Evolutionary conservation across 2,329 filamentous ascomycete genomes (phyloP).

Genomic region (Cercospora sojina): DNA sequence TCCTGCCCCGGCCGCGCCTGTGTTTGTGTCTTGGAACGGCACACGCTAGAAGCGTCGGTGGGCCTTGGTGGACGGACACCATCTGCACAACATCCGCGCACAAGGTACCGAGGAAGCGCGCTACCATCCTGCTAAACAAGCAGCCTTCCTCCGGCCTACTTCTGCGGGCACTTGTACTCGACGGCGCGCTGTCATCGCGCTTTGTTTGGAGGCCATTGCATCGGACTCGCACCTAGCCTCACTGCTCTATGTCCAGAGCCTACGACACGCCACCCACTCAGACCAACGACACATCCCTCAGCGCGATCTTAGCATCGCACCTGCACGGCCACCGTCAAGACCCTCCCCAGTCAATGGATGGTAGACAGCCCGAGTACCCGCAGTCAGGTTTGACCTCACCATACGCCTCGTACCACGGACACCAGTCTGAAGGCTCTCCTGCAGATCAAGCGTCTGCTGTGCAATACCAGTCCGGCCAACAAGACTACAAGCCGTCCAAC

Average conservation of each 20-base stretch:
- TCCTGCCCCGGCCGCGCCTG: slow-evolving; percentile 22
- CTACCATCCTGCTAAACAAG: slow-evolving; percentile 42
- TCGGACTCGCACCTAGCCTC: slow-evolving; percentile 31
- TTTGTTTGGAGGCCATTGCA: slow-evolving; percentile 36
- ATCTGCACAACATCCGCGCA: slow-evolving; percentile 52
- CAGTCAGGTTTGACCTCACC: slow-evolving; percentile 57
- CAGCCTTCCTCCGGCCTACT: slow-evolving; percentile 35
- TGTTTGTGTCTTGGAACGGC: slow-evolving; percentile 24
- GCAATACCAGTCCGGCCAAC: slow-evolving; percentile 73
- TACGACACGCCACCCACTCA: slow-evolving; percentile 34
- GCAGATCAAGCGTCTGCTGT: slow-evolving; percentile 94
- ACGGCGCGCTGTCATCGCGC: slow-evolving; percentile 38
- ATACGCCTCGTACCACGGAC: slow-evolving; percentile 53
- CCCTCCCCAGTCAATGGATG: slow-evolving; percentile 53
- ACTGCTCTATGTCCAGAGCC: slow-evolving; percentile 47
- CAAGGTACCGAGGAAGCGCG: slow-evolving; percentile 44
- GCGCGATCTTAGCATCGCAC: slow-evolving; percentile 42
- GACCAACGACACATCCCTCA: slow-evolving; percentile 42
- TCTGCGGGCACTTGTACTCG: slow-evolving; percentile 39
- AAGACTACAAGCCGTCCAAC: slow-evolving; percentile 73
- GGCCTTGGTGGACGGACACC: slow-evolving; percentile 34
- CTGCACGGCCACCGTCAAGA: slow-evolving; percentile 39
- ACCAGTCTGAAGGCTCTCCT: slow-evolving; percentile 78
- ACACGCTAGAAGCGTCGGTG: slow-evolving; percentile 37
- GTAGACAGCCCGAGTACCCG: slow-evolving; percentile 52